A percentile compares a stretch with the other conserved stretches of the same genome.
phyloP scores from a whole-genome alignment of 169 alveolate species.

The Plasmodium gaboni region DNA sequence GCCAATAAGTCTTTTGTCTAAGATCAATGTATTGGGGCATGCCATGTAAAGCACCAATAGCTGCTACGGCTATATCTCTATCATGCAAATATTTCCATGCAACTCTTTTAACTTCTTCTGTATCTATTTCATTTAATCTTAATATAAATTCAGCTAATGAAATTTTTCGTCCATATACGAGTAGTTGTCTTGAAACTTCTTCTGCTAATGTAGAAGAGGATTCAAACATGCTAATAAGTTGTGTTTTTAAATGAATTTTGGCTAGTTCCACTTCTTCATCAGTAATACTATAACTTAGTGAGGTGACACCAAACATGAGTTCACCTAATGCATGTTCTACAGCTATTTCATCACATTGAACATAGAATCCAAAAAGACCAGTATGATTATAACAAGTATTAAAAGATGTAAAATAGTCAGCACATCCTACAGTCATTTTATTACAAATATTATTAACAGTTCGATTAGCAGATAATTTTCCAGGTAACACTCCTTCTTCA shows the following conservation, averaged over 20 bases:
- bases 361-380: slow-evolving; percentile 93
- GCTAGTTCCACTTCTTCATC: slow-evolving; percentile 89
- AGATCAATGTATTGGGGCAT: slow-evolving; percentile 84
- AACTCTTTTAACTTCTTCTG: slow-evolving; percentile 89
- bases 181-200: slow-evolving; percentile 88
- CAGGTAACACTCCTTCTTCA: slow-evolving; percentile 89
- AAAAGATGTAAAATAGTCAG: slow-evolving; percentile 89
- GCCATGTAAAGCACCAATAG: slow-evolving; percentile 88
- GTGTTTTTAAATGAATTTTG: slow-evolving; percentile 84
- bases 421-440: slow-evolving; percentile 89
- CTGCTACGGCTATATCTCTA: slow-evolving; percentile 86
- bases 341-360: slow-evolving; percentile 89
- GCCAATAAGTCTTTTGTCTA: slow-evolving; percentile 87
- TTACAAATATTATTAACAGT: slow-evolving; percentile 86
- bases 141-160: slow-evolving; percentile 86
- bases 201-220: slow-evolving; percentile 89
- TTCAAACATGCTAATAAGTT: slow-evolving; percentile 85
- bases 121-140: slow-evolving; percentile 87
- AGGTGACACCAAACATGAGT: slow-evolving; percentile 88
- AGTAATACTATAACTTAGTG: slow-evolving; percentile 86
- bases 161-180: slow-evolving; percentile 89
- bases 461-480: slow-evolving; percentile 87
- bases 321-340: slow-evolving; percentile 89
- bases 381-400: slow-evolving; percentile 94
- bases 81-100: slow-evolving; percentile 91